Evolutionary conservation across 129 eudicot genomes (phyloP).

Genomic region (Arctium lappa): DNA sequence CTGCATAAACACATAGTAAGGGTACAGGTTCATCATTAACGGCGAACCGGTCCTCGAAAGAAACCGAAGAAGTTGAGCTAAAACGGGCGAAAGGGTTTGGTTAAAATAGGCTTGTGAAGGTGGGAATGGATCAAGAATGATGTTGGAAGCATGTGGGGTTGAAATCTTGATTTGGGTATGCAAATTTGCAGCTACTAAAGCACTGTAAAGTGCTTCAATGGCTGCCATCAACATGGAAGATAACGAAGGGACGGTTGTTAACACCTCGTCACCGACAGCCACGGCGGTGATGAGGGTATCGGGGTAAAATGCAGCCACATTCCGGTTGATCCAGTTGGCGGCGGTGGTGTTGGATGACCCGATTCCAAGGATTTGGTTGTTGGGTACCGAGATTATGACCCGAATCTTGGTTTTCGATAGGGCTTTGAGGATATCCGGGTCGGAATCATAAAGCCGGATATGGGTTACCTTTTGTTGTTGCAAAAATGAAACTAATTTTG

Average conservation of each 20-base stretch:
- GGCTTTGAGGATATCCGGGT: constrained; percentile 76
- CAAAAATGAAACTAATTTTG: constrained; percentile 63
- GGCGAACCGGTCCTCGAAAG: constrained; percentile 77
- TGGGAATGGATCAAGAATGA: constrained; percentile 90
- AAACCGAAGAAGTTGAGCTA: constrained; percentile 56
- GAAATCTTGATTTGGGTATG: constrained; percentile 81
- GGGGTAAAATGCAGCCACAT: constrained; percentile 74
- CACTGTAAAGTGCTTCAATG: constrained; percentile 80
- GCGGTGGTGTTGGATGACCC: constrained; percentile 90
- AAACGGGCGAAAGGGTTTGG: constrained; percentile 56
- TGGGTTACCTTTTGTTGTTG: constrained; percentile 74
- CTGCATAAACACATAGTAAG: constrained; percentile 94
- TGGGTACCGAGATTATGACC: constrained; percentile 79
- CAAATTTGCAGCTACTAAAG: constrained; percentile 79
- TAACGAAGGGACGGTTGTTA: constrained; percentile 65
- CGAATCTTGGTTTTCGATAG: constrained; percentile 77
- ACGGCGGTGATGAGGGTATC: constrained; percentile 67
- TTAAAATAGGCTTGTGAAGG: constrained; percentile 98
- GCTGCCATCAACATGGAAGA: constrained; percentile 79
- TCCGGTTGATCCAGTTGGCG: constrained; percentile 78
- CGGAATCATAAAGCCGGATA: constrained; percentile 78
- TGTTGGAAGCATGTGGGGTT: constrained; percentile 73
- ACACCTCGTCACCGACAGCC: constrained; percentile 86
- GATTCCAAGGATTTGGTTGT: constrained; percentile 79
- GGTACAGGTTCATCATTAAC: constrained; percentile 92